Conservation (phyloP, 352 stramenopile genomes). For the Phytophthora pluvialis region DNA sequence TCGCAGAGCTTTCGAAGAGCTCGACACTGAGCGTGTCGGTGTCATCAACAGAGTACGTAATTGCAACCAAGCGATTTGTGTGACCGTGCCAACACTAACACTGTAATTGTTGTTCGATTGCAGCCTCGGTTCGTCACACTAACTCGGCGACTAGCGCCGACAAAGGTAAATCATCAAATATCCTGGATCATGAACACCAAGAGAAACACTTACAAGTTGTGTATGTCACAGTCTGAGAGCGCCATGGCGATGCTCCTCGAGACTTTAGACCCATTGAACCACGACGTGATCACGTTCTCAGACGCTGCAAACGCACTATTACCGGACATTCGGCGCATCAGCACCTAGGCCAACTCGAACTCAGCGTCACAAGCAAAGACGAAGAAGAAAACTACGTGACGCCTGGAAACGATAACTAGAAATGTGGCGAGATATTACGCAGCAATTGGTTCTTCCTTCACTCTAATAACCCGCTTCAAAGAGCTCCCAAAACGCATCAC, state of each 20-base stretch:
- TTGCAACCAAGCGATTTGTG: not conserved
- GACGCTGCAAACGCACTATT: conserved; percentile 53
- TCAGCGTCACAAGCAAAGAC: conserved; percentile 24
- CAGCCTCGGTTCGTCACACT: conserved; percentile 49
- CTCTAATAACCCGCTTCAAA: conserved; percentile 70
- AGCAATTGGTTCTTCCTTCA: not conserved
- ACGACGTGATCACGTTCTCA: conserved; percentile 83
- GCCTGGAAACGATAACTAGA: conserved; percentile 5
- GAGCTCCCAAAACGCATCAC: conserved; percentile 60
- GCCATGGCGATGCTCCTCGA: conserved; percentile 53
- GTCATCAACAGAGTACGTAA: conserved; percentile 52
- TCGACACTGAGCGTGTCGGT: conserved; percentile 63
- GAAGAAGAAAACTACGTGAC: conserved; percentile 15
- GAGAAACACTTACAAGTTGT: not conserved
- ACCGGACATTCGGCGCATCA: conserved; percentile 36
- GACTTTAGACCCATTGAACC: conserved; percentile 63
- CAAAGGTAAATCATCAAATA: conserved; percentile 36
- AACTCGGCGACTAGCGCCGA: conserved; percentile 39
- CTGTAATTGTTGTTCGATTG: not conserved
- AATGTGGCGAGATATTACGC: conserved; percentile 9
- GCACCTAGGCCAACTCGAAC: conserved; percentile 13
- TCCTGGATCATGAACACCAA: not conserved
- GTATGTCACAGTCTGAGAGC: conserved; percentile 36
- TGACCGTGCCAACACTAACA: not conserved
- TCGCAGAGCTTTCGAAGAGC: conserved; percentile 47